Conservation (phyloP, 1,139 yeast species). For the Candida mesenterica region DNA sequence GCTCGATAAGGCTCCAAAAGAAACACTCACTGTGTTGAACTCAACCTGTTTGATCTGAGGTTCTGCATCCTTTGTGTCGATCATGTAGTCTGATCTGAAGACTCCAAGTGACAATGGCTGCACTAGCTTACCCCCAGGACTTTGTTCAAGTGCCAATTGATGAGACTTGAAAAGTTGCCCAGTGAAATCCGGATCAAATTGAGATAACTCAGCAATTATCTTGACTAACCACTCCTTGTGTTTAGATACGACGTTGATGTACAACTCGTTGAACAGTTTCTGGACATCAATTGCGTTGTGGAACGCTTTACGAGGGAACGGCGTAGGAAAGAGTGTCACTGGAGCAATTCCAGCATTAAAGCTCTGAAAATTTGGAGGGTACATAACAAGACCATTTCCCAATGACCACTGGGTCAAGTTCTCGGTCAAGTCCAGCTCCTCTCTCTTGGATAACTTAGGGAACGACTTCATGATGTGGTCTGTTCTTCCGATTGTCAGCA, state of each 20-base stretch:
- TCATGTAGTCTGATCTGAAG: constrained; percentile 88
- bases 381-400: constrained; percentile 75
- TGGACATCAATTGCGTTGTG: constrained; percentile 70
- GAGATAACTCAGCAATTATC: constrained; percentile 54
- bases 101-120: constrained; percentile 80
- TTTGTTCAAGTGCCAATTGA: constrained; percentile 37
- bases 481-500: not conserved
- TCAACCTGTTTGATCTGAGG: constrained; percentile 82
- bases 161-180: constrained; percentile 70
- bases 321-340: constrained; percentile 86
- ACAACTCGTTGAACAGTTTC: constrained; percentile 65
- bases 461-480: constrained; percentile 20
- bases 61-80: constrained; percentile 44
- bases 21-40: constrained; percentile 92
- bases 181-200: constrained; percentile 73
- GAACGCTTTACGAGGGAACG: constrained; percentile 70
- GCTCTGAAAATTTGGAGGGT: constrained; percentile 54
- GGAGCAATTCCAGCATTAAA: constrained; percentile 71
- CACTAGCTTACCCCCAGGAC: constrained; percentile 41
- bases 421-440: constrained; percentile 31
- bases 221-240: constrained; percentile 57
- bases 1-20: constrained; percentile 87
- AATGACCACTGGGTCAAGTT: constrained; percentile 73
- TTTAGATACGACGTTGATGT: constrained; percentile 59
- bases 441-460: constrained; percentile 30